phyloP scores from a whole-genome alignment of 805 yeast species.

The Candida pseudofarinosa region DNA sequence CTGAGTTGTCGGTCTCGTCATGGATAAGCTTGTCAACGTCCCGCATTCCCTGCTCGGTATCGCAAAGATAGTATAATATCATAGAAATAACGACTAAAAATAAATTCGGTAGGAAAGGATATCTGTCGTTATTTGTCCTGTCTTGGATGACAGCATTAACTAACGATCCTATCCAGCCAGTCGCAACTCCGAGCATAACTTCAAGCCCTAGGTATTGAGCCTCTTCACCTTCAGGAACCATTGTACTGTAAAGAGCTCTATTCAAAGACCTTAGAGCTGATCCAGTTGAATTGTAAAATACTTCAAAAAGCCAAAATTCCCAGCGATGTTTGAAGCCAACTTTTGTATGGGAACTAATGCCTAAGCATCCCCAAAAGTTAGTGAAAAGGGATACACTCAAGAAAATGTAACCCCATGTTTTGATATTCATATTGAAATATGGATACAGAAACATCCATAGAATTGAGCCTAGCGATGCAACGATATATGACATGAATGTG shows the following conservation, averaged over 20 bases:
- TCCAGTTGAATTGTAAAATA: constrained; percentile 30
- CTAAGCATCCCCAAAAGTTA: constrained; percentile 39
- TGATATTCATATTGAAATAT: constrained; percentile 17
- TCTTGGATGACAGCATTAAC: constrained; percentile 39
- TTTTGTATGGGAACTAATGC: constrained; percentile 19
- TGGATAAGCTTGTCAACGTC: constrained; percentile 15
- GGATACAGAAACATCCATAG: constrained; percentile 36
- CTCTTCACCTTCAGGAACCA: constrained; percentile 39
- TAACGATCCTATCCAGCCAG: constrained; percentile 39
- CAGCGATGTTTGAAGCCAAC: constrained; percentile 39
- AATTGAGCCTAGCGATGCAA: constrained; percentile 32
- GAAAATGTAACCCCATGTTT: constrained; percentile 34
- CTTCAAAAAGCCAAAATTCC: constrained; percentile 42
- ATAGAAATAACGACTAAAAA: constrained; percentile 24
- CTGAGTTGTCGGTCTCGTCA: not conserved
- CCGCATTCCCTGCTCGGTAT: constrained; percentile 27
- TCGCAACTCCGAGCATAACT: constrained; percentile 35
- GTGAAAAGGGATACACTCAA: constrained; percentile 25
- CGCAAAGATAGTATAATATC: constrained; percentile 20
- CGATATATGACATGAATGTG: constrained; percentile 31
- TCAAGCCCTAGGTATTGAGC: constrained; percentile 42
- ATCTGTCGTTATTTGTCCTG: constrained; percentile 31
- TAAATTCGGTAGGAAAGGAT: constrained; percentile 35
- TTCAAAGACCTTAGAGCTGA: constrained; percentile 34
- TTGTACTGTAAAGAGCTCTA: constrained; percentile 31